Conservation (phyloP, 2,329 filamentous ascomycete species). For the Aspergillus chevalieri region DNA sequence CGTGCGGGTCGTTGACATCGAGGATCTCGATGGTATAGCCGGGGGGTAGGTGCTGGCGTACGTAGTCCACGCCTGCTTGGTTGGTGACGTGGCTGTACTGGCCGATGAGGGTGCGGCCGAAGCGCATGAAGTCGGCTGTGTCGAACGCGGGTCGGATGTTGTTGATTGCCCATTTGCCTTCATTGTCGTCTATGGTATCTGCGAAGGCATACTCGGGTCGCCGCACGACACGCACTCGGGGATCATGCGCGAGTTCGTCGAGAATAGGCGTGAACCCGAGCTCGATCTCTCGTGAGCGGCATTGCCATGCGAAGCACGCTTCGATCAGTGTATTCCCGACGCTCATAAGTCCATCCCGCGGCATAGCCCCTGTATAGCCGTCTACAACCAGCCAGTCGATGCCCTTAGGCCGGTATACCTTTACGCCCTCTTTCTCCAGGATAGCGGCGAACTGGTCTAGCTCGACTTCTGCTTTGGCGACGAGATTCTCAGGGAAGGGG, state of each 20-base stretch:
- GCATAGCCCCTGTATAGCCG: background rate
- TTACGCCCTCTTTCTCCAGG: background rate
- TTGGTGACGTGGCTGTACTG: slow-evolving; percentile 32
- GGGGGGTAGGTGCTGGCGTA: slow-evolving; percentile 16
- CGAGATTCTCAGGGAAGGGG: background rate
- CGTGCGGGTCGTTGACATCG: slow-evolving; percentile 18
- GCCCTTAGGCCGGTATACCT: background rate
- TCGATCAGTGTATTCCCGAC: background rate
- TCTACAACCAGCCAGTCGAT: background rate
- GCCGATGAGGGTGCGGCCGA: slow-evolving; percentile 25
- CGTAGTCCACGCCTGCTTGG: slow-evolving; percentile 24
- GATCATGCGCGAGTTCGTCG: background rate
- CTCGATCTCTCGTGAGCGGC: background rate
- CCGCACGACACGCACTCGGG: background rate
- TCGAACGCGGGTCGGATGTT: slow-evolving; percentile 29
- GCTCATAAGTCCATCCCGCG: background rate
- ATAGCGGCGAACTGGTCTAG: background rate
- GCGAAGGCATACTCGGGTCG: background rate
- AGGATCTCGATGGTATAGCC: slow-evolving; percentile 26
- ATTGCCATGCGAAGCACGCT: background rate
- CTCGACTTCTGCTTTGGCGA: background rate
- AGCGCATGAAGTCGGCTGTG: slow-evolving; percentile 31
- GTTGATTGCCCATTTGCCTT: slow-evolving; percentile 23
- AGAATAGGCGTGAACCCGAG: background rate
- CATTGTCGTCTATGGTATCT: background rate